Conservation (phyloP, 2,329 filamentous ascomycete genomes). For the Drechslerella stenobrocha region DNA sequence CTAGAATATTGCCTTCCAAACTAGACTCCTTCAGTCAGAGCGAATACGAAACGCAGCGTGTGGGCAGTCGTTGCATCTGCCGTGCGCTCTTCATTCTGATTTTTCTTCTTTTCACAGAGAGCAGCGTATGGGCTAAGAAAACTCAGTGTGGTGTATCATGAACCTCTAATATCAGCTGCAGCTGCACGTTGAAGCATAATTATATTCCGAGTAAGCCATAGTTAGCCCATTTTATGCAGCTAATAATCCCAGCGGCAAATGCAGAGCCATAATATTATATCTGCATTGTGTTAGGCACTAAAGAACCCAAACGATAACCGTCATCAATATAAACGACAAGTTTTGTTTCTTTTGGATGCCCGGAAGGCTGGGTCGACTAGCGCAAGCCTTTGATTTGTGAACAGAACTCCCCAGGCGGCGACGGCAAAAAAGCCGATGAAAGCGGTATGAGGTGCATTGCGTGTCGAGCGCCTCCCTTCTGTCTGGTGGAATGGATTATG, state of each 20-base stretch:
- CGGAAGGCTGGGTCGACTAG: constrained; percentile 5
- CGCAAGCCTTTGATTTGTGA: constrained; percentile 16
- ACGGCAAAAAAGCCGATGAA: constrained; percentile 28
- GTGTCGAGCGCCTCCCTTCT: constrained; percentile 19
- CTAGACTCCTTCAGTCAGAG: neutral
- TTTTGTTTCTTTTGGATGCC: constrained; percentile 6
- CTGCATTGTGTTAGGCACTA: constrained; percentile 15
- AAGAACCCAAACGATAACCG: neutral
- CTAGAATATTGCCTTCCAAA: no score
- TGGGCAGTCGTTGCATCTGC: neutral
- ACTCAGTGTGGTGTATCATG: constrained; percentile 2
- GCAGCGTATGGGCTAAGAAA: constrained; percentile 1
- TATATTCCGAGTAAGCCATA: constrained; percentile 21
- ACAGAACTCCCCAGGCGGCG: constrained; percentile 24
- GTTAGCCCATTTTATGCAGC: constrained; percentile 3
- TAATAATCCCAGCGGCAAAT: constrained; percentile 27
- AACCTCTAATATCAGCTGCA: constrained; percentile 14
- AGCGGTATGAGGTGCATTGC: constrained; percentile 19
- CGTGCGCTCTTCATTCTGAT: neutral
- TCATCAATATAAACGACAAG: constrained; percentile 4
- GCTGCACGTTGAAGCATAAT: constrained; percentile 29
- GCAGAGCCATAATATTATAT: constrained; percentile 2
- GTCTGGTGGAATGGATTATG: constrained; percentile 24
- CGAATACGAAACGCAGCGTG: neutral
- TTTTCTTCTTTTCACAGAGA: neutral